A percentile compares a stretch with the other conserved stretches of the same genome.
Evolutionary conservation across 805 yeast genomes (phyloP).

Genomic region (Hemisphaericaspora nanyangensis): DNA sequence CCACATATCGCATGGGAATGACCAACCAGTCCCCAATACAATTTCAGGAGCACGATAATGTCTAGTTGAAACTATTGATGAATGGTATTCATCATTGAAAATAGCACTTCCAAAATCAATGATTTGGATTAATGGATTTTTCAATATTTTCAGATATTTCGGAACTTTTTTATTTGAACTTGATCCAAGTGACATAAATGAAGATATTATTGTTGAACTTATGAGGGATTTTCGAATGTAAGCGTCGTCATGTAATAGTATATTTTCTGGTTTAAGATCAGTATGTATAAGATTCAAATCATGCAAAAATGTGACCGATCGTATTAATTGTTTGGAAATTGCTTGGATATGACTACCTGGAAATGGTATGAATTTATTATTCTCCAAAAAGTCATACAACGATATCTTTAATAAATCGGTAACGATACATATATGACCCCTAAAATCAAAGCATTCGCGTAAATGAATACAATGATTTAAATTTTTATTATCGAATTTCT

Average conservation of each 20-base stretch:
- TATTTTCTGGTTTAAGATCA: conserved; percentile 94
- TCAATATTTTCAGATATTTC: conserved; percentile 46
- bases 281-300: conserved; percentile 90
- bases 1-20: conserved; percentile 96
- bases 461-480: conserved; percentile 77
- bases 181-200: conserved; percentile 24
- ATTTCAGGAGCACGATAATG: conserved; percentile 98
- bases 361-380: conserved; percentile 80
- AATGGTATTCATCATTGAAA: conserved; percentile 90
- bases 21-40: conserved; percentile 93
- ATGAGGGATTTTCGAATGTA: conserved; percentile 34
- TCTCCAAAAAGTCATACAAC: conserved; percentile 84
- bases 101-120: conserved; percentile 98
- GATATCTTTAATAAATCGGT: conserved; percentile 84
- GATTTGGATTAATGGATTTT: conserved; percentile 77
- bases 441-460: conserved; percentile 84
- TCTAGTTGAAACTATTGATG: conserved; percentile 86
- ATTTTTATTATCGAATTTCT: conserved; percentile 65
- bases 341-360: conserved; percentile 93
- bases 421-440: conserved; percentile 91
- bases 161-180: conserved; percentile 21
- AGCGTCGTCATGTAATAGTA: conserved; percentile 59
- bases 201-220: conserved; percentile 29
- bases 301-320: conserved; percentile 85
- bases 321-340: conserved; percentile 76